These are phyloP conservation scores for Kazachstania viticola DNA, from an alignment of 805 yeast species.

Conservation along the genomic window DNA sequence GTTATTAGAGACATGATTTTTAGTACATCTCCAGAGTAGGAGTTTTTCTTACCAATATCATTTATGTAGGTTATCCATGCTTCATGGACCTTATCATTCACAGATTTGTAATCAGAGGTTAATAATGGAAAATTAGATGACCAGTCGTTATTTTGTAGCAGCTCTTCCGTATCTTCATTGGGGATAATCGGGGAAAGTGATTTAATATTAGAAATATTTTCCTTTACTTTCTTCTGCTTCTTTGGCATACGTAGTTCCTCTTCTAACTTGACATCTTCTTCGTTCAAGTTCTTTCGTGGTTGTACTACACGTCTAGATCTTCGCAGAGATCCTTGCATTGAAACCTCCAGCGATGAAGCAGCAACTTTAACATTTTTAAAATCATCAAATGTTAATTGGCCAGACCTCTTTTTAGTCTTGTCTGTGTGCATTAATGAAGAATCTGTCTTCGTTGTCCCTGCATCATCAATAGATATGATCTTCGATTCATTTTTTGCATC, in stretches of 20 bases:
- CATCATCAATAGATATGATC: too few relatives aligned
- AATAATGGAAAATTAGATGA: constrained; percentile 18
- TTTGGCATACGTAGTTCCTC: neutral
- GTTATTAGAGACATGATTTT: neutral
- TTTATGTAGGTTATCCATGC: neutral
- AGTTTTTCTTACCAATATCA: neutral
- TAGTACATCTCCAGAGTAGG: neutral
- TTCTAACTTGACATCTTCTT: neutral
- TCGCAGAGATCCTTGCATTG: constrained; percentile 1
- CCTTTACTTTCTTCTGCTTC: neutral
- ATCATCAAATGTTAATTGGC: constrained; percentile 22
- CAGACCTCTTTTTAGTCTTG: constrained; percentile 6
- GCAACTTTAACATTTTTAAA: constrained; percentile 17
- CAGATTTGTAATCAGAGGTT: constrained; percentile 8
- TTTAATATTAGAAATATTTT: neutral
- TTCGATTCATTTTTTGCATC: neutral
- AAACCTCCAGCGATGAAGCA: too few relatives aligned
- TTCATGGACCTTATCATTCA: neutral
- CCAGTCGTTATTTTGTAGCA: constrained; percentile 13
- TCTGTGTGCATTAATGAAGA: neutral
- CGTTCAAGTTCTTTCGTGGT: neutral
- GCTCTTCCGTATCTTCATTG: neutral
- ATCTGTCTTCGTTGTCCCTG: too few relatives aligned
- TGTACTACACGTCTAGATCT: neutral
- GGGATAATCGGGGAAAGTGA: neutral